Evolutionary conservation across 805 yeast genomes (phyloP), one percentile per base, ranked within the genome.

Genomic region (Dipodascus albidus): DNA sequence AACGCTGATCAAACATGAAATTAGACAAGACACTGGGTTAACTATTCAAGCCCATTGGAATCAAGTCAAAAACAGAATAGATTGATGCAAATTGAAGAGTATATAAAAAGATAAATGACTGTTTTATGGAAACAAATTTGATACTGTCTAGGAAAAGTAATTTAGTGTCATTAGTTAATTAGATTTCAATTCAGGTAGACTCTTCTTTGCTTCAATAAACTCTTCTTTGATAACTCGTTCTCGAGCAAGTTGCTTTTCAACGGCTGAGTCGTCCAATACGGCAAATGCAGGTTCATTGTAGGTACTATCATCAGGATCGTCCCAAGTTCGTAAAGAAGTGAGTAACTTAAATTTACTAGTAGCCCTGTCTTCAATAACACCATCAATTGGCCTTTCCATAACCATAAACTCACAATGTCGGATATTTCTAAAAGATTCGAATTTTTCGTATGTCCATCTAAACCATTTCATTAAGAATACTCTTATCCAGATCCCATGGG

Each of bases 401-500:
- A 84, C 79, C 44, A 90, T 73, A 65, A 86, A 82, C 58, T 83
- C 81, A 62, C 96, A 91, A 65, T 90, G 93, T 1, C 88, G 88
- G 15, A 90, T 80, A 65, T 90, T 90, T 55, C 83, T 77, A 57
- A 90, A 74, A 49, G 83, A 76, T 68, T 90, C 97, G 67, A 89
- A 90, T 64, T 83, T 81, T 65, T 89, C 96, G 63, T 85, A 91
- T 1, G 85, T 77, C 96, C 97, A 90, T 54, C 96, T 73, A 65
- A 81, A 90, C 96, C 96, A 90, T 62, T 89, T 86, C 89, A 89
- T 88, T 47, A 90, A 67, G 61, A 90, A 90, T 6, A 90, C 97
- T 44, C 97, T 73, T 2, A 95, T 85, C 91, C 95, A 88, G 15
- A 90, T 87, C 8, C 97, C 97, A 66, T 90, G 97, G 2, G 96